A percentile compares a stretch with the other conserved stretches of the same genome.
Evolutionary conservation across 176 grass and related monocot species (phyloP).

Genomic region (Oryza australiensis): DNA sequence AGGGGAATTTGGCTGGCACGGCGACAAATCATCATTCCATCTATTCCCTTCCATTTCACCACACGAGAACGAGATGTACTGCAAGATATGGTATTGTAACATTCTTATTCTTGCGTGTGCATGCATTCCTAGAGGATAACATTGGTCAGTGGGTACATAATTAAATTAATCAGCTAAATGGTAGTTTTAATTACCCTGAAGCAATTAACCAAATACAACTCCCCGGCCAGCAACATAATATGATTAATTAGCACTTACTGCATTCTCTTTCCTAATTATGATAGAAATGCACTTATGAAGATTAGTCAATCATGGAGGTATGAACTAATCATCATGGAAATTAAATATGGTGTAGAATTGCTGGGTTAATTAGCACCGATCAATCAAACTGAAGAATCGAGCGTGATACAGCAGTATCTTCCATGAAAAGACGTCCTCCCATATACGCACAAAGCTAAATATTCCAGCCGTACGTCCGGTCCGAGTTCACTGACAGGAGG

Average conservation of each 20-base stretch:
- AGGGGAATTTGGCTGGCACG: conserved; percentile 28
- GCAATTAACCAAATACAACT: background rate
- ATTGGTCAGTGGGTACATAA: conserved; percentile 22
- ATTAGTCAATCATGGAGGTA: background rate
- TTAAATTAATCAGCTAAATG: background rate
- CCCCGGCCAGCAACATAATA: background rate
- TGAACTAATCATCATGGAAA: background rate
- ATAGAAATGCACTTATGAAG: background rate
- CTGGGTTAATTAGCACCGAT: background rate
- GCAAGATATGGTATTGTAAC: background rate
- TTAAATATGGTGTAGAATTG: background rate
- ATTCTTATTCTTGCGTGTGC: background rate
- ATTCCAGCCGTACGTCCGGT: background rate
- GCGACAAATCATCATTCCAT: conserved; percentile 44
- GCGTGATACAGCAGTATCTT: background rate
- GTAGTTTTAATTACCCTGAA: background rate
- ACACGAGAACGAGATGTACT: conserved; percentile 34
- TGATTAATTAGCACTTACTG: background rate
- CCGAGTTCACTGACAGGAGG: background rate
- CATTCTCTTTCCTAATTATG: background rate
- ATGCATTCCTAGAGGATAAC: conserved; percentile 28
- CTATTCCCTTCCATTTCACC: conserved; percentile 59
- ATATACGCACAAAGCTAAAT: background rate
- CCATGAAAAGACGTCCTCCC: background rate
- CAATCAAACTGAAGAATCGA: background rate